Evolutionary conservation across 495 filamentous ascomycete genomes (phyloP), one percentile per base, ranked within the genome.

Genomic region (Collariella sp.): DNA sequence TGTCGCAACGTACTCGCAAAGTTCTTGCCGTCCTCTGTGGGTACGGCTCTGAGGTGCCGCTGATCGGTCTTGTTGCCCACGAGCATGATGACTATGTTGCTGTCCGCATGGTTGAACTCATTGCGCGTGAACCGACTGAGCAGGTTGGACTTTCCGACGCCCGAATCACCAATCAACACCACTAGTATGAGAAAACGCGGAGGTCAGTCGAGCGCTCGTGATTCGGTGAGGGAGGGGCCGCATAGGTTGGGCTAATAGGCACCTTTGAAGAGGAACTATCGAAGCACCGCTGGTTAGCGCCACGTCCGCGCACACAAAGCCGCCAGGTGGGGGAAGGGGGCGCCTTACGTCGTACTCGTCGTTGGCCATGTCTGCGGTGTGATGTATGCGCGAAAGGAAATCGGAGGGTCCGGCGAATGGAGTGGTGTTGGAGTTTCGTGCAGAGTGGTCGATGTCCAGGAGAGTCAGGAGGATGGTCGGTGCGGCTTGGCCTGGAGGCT

Each of bases 11-110:
- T 77, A 97, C 94, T 95, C 42, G 94, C 93, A 83, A 99, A 97
- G 60, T 86, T 78, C 78, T 97, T 99, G 60, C 91, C 93, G 71
- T 97, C 94, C 65, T 99, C 94, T 52, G 94, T 99, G 51, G 94
- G 90, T 50, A 99, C 94, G 54, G 94, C 94, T 67, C 94, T 81
- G 70, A 99, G 77, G 75, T 99, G 94, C 73, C 90, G 84, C 81
- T 96, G 85, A 95, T 99, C 94, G 69, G 91, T 97, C 86, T 99
- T 99, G 81, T 99, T 99, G 61, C 94, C 94, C 47, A 97, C 94
- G 63, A 99, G 76, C 93, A 99, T 97, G 71, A 99, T 99, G 55
- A 99, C 94, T 57, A 99, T 99, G 76, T 99, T 99, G 59, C 88
- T 88, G 68, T 99, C 94, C 60, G 94, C 94, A 73, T 99, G 91